Base-by-base conservation (phyloP, 2,329 filamentous ascomycete genomes). In the Nemania sp. region DNA sequence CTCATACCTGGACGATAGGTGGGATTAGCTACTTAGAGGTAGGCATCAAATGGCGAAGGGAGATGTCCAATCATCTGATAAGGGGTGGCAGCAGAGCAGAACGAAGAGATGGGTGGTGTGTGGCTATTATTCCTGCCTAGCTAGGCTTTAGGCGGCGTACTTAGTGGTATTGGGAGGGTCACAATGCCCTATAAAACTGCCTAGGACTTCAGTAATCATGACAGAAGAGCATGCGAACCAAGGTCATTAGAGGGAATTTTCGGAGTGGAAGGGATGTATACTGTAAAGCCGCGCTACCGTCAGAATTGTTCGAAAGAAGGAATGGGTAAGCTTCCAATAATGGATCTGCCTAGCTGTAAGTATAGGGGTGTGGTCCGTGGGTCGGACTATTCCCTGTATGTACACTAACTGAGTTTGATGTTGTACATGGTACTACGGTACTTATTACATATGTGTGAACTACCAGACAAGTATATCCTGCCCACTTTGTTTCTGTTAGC, bases 1-100 rank as follows among this genome's bases (percentile, higher is more conserved):
- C 51, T 58, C 29, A 29, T 20, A n/a, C n/a, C n/a, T n/a, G 45
- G 53, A 57, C 45, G 32, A 68, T 61, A 70, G 64, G 69, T n/a
- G n/a, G n/a, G n/a, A n/a, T n/a, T n/a, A n/a, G n/a, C n/a, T n/a
- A n/a, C n/a, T n/a, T n/a, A n/a, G n/a, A n/a, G n/a, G 22, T 20
- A 55, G 52, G 67, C 38, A 27, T 70, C 63, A 69, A 60, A 72
- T 72, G 57, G 73, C 63, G 69, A 70, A 57, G 69, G 29, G 38
- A 60, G 49, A 66, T 54, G 43, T 45, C 53, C 26, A 62, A 61
- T 69, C 58, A 66, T 59, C 58, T 63, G 35, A 66, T 38, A 24
- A 57, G 52, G 66, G 62, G 66, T 62, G 57, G 62, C 32, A 27
- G 18, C 64, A 35, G 22, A 20, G 27, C 53, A 13, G 24, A 54